These are phyloP conservation scores for Rhizopogon salebrosus DNA, from an alignment of 768 basidiomycete species.

Conservation along the genomic window DNA sequence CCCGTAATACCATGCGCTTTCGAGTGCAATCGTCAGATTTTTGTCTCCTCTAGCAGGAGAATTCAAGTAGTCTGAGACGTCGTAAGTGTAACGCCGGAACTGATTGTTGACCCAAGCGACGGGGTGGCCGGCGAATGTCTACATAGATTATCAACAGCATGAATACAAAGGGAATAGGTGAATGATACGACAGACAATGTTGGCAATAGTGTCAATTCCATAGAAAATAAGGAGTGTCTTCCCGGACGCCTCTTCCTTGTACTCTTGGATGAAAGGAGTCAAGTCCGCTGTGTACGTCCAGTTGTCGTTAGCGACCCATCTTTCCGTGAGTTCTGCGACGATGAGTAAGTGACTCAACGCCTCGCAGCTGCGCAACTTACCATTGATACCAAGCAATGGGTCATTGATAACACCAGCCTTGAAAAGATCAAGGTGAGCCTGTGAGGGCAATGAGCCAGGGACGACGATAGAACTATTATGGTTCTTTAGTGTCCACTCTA, in stretches of 20 bases:
- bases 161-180: background rate
- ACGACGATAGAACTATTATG: slow-evolving; percentile 50
- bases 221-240: slow-evolving; percentile 46
- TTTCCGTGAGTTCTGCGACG: slow-evolving; percentile 42
- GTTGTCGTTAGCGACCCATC: slow-evolving; percentile 52
- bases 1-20: slow-evolving; percentile 50
- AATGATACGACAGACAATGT: slow-evolving; percentile 35
- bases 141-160: background rate
- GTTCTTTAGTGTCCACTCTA: slow-evolving; percentile 50
- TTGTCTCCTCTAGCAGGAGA: slow-evolving; percentile 27
- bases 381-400: slow-evolving; percentile 49
- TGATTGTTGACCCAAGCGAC: slow-evolving; percentile 56
- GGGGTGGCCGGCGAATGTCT: slow-evolving; percentile 47
- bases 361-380: slow-evolving; percentile 21
- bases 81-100: slow-evolving; percentile 50
- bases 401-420: slow-evolving; percentile 50
- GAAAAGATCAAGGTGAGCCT: slow-evolving; percentile 48
- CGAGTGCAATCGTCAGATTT: slow-evolving; percentile 46
- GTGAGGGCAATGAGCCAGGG: slow-evolving; percentile 46
- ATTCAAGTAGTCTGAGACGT: slow-evolving; percentile 39
- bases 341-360: background rate
- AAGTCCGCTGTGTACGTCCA: slow-evolving; percentile 58
- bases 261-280: slow-evolving; percentile 32
- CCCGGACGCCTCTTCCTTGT: slow-evolving; percentile 15
- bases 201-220: slow-evolving; percentile 53